Conservation (phyloP, 179 eudicot species). For the Spergularia azorica region DNA sequence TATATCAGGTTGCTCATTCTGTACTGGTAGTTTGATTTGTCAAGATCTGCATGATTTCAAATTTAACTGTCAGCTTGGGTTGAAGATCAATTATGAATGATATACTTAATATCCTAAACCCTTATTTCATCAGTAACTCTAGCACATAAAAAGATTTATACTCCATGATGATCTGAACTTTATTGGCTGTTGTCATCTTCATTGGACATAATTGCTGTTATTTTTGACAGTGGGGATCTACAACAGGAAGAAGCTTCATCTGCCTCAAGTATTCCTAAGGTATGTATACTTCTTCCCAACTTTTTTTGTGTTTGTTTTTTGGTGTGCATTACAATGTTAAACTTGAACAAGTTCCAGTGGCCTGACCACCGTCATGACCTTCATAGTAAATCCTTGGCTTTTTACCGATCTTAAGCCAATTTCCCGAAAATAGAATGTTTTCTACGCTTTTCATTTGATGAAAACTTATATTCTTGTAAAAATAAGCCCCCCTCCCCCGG, state of each 20-base stretch:
- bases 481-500: too few relatives aligned
- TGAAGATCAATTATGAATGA: background rate
- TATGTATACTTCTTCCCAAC: background rate
- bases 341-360: too few relatives aligned
- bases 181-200: background rate
- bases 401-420: too few relatives aligned
- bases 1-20: background rate
- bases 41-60: background rate
- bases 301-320: background rate
- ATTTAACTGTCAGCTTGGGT: background rate
- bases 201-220: background rate
- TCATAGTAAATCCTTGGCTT: too few relatives aligned
- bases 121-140: background rate
- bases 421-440: too few relatives aligned
- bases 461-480: too few relatives aligned
- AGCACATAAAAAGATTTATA: background rate
- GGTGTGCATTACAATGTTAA: background rate
- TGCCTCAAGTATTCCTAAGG: conserved; percentile 23
- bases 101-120: background rate
- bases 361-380: too few relatives aligned
- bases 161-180: background rate
- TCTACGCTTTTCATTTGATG: too few relatives aligned
- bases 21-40: background rate
- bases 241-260: conserved; percentile 20
- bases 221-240: conserved; percentile 19